phyloP scores from a whole-genome alignment of 176 grass and related monocot genomes.

The Aegilops longissima region DNA sequence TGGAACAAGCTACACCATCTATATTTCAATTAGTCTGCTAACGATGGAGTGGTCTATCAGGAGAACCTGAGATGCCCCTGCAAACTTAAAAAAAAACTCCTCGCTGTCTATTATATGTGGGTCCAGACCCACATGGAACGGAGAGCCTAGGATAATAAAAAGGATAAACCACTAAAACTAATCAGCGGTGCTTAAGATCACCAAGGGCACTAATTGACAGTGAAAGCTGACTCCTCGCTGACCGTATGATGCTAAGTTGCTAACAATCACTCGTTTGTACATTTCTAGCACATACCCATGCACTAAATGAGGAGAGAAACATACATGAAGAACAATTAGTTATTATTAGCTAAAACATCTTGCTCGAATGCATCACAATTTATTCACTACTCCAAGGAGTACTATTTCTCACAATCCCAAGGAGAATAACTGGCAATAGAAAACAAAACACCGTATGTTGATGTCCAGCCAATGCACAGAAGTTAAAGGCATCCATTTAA shows the following conservation, averaged over 20 bases:
- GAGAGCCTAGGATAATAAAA: background rate
- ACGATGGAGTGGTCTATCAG: background rate
- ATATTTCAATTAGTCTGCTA: background rate
- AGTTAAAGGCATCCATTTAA: background rate
- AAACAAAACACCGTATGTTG: background rate
- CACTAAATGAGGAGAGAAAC: background rate
- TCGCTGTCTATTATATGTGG: background rate
- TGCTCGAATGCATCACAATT: background rate
- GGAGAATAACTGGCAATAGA: background rate
- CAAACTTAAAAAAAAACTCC: background rate
- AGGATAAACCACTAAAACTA: background rate
- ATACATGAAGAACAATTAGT: background rate
- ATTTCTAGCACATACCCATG: background rate
- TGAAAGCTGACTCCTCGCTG: background rate
- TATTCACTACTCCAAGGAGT: background rate
- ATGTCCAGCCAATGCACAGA: background rate
- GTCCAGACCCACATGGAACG: background rate
- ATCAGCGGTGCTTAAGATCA: background rate
- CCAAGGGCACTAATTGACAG: background rate
- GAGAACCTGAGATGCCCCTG: background rate
- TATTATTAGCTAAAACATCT: background rate
- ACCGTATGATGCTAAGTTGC: background rate
- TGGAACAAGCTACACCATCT: background rate
- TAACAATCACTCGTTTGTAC: background rate
- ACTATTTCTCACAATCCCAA: background rate